phyloP scores from a whole-genome alignment of 768 basidiomycete genomes.

The Dacryopinax spathularia region DNA sequence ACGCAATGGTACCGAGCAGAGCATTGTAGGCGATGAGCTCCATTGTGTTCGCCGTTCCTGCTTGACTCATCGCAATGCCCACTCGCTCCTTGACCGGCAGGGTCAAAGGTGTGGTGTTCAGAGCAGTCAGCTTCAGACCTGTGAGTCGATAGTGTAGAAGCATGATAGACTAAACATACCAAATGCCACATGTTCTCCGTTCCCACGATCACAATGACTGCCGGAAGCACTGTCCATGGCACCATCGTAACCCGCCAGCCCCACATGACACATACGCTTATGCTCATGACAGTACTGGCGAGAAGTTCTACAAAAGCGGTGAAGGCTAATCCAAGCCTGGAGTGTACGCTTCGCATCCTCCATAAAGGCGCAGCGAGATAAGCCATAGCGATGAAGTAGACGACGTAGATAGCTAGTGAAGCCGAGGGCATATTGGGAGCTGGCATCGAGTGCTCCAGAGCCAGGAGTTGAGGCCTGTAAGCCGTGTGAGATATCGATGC shows the following conservation, averaged over 20 bases:
- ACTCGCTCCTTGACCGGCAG: conserved; percentile 84
- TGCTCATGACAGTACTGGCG: conserved; percentile 84
- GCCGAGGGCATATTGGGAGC: conserved; percentile 35
- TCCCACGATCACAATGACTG: conserved; percentile 88
- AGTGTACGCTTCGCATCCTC: conserved; percentile 74
- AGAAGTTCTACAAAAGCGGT: conserved; percentile 85
- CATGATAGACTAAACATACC: conserved; percentile 30
- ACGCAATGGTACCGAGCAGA: conserved; percentile 61
- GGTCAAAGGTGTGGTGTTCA: conserved; percentile 70
- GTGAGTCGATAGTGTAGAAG: background rate
- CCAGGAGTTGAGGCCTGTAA: conserved; percentile 32
- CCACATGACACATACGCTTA: conserved; percentile 81
- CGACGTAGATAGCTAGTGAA: conserved; percentile 56
- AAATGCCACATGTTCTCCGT: conserved; percentile 96
- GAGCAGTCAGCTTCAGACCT: conserved; percentile 63
- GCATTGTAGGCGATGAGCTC: conserved; percentile 79
- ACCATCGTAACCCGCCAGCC: conserved; percentile 83
- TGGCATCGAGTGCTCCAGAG: conserved; percentile 25
- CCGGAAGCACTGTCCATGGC: conserved; percentile 72
- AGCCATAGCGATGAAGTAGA: conserved; percentile 59
- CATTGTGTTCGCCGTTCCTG: conserved; percentile 81
- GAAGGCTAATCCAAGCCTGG: conserved; percentile 77
- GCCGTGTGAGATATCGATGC: conserved; percentile 29
- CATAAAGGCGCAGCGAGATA: conserved; percentile 67
- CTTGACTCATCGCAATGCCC: conserved; percentile 73